Conservation (phyloP, 2,329 filamentous ascomycete genomes). For the Diaporthe caulivora region DNA sequence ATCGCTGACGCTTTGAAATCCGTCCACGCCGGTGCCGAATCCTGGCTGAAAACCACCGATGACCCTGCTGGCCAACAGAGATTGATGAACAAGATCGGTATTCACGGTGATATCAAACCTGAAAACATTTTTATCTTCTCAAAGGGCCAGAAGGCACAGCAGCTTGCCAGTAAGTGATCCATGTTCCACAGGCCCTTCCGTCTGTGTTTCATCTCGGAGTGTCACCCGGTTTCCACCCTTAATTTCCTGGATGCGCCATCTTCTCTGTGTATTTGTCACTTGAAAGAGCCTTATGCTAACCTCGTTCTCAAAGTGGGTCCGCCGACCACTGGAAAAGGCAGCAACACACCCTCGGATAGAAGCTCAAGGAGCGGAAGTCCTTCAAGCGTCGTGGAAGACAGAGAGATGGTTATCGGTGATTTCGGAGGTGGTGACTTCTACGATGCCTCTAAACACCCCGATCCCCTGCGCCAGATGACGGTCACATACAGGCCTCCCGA, state of each 20-base stretch:
- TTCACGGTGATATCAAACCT: constrained; percentile 41
- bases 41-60: constrained; percentile 34
- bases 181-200: background rate
- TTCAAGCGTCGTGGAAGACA: constrained; percentile 32
- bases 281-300: background rate
- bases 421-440: constrained; percentile 41
- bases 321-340: constrained; percentile 29
- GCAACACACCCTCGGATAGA: constrained; percentile 13
- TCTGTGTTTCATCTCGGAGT: background rate
- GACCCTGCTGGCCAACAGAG: constrained; percentile 37
- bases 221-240: background rate
- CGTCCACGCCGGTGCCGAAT: constrained; percentile 40
- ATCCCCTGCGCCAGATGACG: constrained; percentile 39
- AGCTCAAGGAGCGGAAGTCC: constrained; percentile 34
- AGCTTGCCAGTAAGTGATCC: constrained; percentile 20
- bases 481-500: constrained; percentile 39
- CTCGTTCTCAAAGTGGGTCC: constrained; percentile 28
- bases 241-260: no score
- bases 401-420: constrained; percentile 37
- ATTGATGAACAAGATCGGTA: constrained; percentile 40
- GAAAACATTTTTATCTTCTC: constrained; percentile 41
- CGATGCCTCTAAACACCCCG: constrained; percentile 36
- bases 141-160: constrained; percentile 36
- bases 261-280: background rate
- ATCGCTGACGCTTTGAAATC: constrained; percentile 39